Percentiles rank a stretch among this genome's conserved stretches.
Evolutionary conservation across 441 rosid genomes (phyloP).

Genomic region (Populus hybrid): DNA sequence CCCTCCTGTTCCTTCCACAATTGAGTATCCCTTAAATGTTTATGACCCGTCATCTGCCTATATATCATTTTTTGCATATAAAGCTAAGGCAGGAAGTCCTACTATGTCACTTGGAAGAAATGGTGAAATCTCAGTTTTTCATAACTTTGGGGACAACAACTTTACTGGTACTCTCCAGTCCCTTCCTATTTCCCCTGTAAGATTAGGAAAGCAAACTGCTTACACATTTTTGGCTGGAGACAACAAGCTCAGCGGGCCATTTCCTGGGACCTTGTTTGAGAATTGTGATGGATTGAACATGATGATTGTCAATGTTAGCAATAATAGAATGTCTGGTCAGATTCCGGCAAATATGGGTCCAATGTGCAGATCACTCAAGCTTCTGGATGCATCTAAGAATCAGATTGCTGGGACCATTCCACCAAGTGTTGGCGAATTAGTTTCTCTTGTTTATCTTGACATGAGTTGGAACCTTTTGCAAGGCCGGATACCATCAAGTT

Average conservation of each 20-base stretch:
- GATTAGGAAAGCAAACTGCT: constrained; percentile 31
- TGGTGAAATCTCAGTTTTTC: constrained; percentile 30
- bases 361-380: constrained; percentile 41
- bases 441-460: constrained; percentile 46
- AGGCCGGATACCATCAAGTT: constrained; percentile 42
- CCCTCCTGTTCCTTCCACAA: constrained; percentile 19
- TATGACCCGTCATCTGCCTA: constrained; percentile 35
- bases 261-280: constrained; percentile 42
- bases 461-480: constrained; percentile 49
- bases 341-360: constrained; percentile 41
- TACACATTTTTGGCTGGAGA: constrained; percentile 53
- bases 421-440: constrained; percentile 34
- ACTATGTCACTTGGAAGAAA: constrained; percentile 22
- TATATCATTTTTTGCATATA: constrained; percentile 32
- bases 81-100: constrained; percentile 25
- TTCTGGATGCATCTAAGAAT: constrained; percentile 53
- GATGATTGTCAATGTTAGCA: constrained; percentile 50
- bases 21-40: constrained; percentile 13
- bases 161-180: constrained; percentile 43
- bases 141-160: constrained; percentile 49
- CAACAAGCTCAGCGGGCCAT: constrained; percentile 51
- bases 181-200: constrained; percentile 40
- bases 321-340: constrained; percentile 44
- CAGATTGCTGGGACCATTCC: constrained; percentile 44
- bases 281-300: constrained; percentile 38